Conservation (phyloP, 2,329 filamentous ascomycete genomes). For the Colletotrichum sp. region DNA sequence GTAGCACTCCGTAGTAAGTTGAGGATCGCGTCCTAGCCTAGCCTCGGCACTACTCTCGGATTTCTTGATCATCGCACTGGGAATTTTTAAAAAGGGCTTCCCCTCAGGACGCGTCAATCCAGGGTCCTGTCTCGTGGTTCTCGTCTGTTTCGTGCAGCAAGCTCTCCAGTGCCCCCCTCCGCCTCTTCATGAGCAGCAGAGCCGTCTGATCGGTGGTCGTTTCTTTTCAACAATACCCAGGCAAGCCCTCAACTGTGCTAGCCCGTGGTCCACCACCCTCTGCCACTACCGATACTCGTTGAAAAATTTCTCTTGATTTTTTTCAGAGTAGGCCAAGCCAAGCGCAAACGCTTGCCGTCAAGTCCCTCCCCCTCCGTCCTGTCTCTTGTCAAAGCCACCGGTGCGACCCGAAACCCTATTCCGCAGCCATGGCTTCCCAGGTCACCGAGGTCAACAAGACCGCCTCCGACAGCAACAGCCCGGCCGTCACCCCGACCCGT, state of each 20-base stretch:
- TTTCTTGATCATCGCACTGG: conserved; percentile 14
- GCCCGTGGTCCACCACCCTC: neutral
- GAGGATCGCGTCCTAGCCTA: conserved; percentile 2
- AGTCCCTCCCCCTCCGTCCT: neutral
- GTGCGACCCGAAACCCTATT: neutral
- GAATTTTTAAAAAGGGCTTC: conserved; percentile 19
- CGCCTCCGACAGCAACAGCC: neutral
- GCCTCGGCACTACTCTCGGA: conserved; percentile 23
- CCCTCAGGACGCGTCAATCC: neutral
- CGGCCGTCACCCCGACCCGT: conserved; percentile 22
- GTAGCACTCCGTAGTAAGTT: neutral
- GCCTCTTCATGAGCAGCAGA: neutral
- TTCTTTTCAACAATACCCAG: neutral
- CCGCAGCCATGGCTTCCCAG: conserved; percentile 13
- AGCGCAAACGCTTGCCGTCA: neutral
- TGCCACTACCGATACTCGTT: neutral
- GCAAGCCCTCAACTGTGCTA: conserved; percentile 3
- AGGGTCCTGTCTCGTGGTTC: neutral
- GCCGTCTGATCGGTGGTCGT: neutral
- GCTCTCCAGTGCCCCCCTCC: neutral
- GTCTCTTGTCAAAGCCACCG: neutral
- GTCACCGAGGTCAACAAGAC: conserved; percentile 13
- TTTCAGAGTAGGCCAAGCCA: neutral
- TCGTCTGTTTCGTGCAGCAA: conserved; percentile 16
- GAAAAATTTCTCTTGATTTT: neutral